Evolutionary conservation across 352 stramenopile genomes (phyloP), one percentile per base, ranked within the genome.

Genomic region (Phytopythium helicoides): DNA sequence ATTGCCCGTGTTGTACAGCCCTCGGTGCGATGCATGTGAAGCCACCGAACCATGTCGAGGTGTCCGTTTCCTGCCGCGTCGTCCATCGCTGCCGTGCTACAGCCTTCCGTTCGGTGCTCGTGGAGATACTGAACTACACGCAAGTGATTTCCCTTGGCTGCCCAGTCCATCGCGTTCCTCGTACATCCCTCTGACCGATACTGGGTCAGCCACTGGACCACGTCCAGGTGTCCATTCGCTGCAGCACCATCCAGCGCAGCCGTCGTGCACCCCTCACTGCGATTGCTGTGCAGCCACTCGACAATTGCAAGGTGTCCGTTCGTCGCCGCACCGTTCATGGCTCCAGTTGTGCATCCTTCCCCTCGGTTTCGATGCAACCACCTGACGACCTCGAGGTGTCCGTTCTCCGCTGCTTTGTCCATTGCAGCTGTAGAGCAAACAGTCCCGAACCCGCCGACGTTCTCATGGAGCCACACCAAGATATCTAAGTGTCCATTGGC

Each of bases 401-500:
- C 44, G 56, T 19, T 66, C 6, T 35, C 57, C 15, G 56, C 52
- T n/a, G 61, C 62, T 58, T 44, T 60, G 49, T 66, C 58, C 62
- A 70, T 70, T 0, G 62, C 62, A 19, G 57, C 62, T 12, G 62
- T 57, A 18, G 62, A 66, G 44, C 57, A 60, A 19, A 46, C 26
- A 19, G 39, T 6, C 7, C 8, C 11, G 19, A 46, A 46, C 6
- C 19, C 39, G 7, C 8, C 39, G 3, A 46, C 64, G 28, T 84
- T 52, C 10, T 49, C 37, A 6, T 86, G 76, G 1, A 88, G 62
- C 68, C 68, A 90, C 36, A 71, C 41, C 12, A 88, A 56, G 12
- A 81, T 60, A 18, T 73, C 70, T 8, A 85, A 28, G 28, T 85
- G 75, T n/a, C 76, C 76, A 8, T 73, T 66, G 10, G 58, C 62